Percentiles rank a stretch among this genome's conserved stretches.
These are phyloP conservation scores for Colletotrichum truncatum DNA, from an alignment of 2,329 filamentous ascomycete species.

Conservation along the genomic window DNA sequence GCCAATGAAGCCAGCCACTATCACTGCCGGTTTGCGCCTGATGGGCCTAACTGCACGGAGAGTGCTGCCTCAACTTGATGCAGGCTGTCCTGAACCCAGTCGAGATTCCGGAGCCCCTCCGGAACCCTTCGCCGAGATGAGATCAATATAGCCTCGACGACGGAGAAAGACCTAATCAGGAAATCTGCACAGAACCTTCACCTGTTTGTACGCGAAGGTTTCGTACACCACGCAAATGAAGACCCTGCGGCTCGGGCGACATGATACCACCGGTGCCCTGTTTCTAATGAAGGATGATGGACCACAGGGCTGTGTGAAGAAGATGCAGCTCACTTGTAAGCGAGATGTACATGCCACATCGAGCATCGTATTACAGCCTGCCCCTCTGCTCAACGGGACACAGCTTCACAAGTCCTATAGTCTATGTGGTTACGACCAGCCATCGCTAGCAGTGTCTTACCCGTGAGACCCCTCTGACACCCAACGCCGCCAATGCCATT, in stretches of 20 bases:
- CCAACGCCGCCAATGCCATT: no score
- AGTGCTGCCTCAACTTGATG: constrained; percentile 2
- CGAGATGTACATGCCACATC: no score
- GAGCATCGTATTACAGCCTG: no score
- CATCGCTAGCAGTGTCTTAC: neutral
- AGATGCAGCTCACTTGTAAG: no score
- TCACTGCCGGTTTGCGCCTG: neutral
- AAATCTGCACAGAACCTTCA: constrained; percentile 2
- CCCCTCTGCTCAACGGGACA: no score
- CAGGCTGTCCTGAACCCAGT: neutral
- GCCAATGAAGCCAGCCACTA: constrained; percentile 5
- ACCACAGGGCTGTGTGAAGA: no score
- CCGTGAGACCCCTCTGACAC: neutral
- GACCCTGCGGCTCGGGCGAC: neutral
- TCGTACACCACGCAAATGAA: neutral
- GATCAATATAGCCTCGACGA: constrained; percentile 12
- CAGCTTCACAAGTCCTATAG: no score
- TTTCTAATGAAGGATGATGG: neutral
- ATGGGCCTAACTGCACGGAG: neutral
- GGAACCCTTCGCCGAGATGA: constrained; percentile 17
- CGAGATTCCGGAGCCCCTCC: neutral
- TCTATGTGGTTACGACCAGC: no score
- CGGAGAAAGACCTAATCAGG: neutral
- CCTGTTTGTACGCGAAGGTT: neutral
- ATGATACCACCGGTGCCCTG: neutral